Percentiles rank a stretch among this genome's conserved stretches.
These are phyloP conservation scores for Trichoderma harzianum DNA, from an alignment of 2,329 filamentous ascomycete species.

Conservation along the genomic window DNA sequence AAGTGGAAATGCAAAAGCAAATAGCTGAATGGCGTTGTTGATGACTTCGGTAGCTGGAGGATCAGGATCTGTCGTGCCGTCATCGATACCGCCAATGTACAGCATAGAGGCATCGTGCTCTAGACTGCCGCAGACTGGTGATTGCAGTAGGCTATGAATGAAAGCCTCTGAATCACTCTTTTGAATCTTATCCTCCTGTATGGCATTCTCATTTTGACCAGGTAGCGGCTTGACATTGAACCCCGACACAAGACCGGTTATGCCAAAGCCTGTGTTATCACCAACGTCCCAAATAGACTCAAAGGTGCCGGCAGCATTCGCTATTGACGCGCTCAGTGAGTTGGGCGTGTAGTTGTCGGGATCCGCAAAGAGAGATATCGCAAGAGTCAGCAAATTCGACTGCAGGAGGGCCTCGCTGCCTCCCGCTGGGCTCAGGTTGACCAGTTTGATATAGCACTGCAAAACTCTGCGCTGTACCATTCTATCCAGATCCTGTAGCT, in stretches of 20 bases:
- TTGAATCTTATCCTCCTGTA: conserved; percentile 43
- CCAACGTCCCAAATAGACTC: conserved; percentile 93
- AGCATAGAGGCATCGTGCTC: conserved; percentile 86
- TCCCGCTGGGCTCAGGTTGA: conserved; percentile 81
- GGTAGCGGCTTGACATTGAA: conserved; percentile 69
- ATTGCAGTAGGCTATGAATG: conserved; percentile 60
- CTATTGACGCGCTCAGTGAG: conserved; percentile 86
- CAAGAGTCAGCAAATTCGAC: conserved; percentile 84
- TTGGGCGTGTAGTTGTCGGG: conserved; percentile 83
- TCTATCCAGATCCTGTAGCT: conserved; percentile 83
- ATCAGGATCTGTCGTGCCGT: conserved; percentile 55
- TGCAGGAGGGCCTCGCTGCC: conserved; percentile 84
- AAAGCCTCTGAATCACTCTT: conserved; percentile 59
- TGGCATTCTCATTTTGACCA: conserved; percentile 59
- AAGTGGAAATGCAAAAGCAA: conserved; percentile 84
- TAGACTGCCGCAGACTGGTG: conserved; percentile 75
- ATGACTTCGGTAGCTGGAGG: conserved; percentile 90
- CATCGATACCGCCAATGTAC: conserved; percentile 56
- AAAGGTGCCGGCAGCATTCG: conserved; percentile 82
- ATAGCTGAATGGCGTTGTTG: conserved; percentile 89
- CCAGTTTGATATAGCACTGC: conserved; percentile 89
- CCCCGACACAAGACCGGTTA: conserved; percentile 78
- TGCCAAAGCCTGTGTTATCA: conserved; percentile 92
- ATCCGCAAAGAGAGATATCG: conserved; percentile 88
- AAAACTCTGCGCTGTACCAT: conserved; percentile 92